Conservation (phyloP, 768 basidiomycete genomes). For the Naganishia randhawae region DNA sequence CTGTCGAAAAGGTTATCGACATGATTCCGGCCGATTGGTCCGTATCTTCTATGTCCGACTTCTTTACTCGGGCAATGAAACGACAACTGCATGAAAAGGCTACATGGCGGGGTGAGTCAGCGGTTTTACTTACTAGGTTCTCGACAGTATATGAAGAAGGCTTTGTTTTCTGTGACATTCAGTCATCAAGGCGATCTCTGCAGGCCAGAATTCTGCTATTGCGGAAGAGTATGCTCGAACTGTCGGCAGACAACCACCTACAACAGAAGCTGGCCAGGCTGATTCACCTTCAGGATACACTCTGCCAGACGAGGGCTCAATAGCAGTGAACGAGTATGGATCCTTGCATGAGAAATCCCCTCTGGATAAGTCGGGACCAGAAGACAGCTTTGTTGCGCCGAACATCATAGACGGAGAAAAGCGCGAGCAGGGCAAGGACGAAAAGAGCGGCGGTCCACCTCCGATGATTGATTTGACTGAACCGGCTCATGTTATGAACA, state of each 20-base stretch:
- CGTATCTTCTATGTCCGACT: slow-evolving; percentile 65
- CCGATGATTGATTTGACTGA: not conserved
- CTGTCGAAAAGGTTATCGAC: slow-evolving; percentile 60
- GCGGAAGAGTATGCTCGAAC: slow-evolving; percentile 39
- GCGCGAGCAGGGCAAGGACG: not conserved
- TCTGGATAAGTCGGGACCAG: not conserved
- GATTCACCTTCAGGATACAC: slow-evolving; percentile 7
- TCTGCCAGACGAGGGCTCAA: slow-evolving; percentile 46
- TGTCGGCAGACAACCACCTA: slow-evolving; percentile 35
- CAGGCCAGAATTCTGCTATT: slow-evolving; percentile 74
- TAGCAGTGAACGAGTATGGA: slow-evolving; percentile 44
- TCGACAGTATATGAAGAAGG: not conserved
- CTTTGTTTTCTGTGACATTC: slow-evolving; percentile 55
- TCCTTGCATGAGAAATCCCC: slow-evolving; percentile 32
- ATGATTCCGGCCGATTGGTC: slow-evolving; percentile 71
- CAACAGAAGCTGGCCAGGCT: slow-evolving; percentile 25
- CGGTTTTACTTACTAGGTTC: not conserved
- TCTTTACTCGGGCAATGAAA: slow-evolving; percentile 73
- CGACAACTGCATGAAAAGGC: slow-evolving; percentile 63
- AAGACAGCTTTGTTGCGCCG: not conserved
- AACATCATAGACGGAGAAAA: not conserved
- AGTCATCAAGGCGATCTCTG: slow-evolving; percentile 72
- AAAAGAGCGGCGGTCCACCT: not conserved
- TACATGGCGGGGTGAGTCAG: slow-evolving; percentile 36
- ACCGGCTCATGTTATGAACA: not conserved